A percentile compares a stretch with the other conserved stretches of the same genome.
Conservation (phyloP, 345 rosid genomes). For the Adansonia digitata region DNA sequence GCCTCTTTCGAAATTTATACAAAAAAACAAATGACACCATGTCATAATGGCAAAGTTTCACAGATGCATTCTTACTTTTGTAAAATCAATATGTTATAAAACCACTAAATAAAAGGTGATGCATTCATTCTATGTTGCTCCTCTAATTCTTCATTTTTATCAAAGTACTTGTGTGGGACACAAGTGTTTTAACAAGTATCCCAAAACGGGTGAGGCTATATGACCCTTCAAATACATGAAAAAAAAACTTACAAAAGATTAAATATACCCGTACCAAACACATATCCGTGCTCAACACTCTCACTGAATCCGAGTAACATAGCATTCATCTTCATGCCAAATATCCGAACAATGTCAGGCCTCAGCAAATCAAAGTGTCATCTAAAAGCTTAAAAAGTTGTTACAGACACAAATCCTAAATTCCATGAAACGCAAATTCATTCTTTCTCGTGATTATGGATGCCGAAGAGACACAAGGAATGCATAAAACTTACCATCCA, state of each 20-base stretch:
- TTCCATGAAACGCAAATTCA: background rate
- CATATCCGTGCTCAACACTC: too few relatives aligned
- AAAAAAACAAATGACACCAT: background rate
- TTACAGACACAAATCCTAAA: background rate
- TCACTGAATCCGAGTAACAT: background rate
- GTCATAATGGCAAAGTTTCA: background rate
- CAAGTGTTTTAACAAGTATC: too few relatives aligned
- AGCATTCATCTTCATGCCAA: background rate
- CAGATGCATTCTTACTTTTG: background rate
- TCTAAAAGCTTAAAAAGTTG: background rate
- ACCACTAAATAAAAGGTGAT: background rate
- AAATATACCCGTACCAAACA: too few relatives aligned
- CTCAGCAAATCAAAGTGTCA: background rate
- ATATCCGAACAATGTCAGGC: background rate
- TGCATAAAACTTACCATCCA: background rate
- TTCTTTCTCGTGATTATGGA: background rate
- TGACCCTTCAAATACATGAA: too few relatives aligned
- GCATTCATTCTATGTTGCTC: too few relatives aligned
- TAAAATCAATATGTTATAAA: background rate
- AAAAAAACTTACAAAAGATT: too few relatives aligned
- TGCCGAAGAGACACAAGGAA: background rate
- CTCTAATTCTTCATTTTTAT: too few relatives aligned
- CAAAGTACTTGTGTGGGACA: too few relatives aligned
- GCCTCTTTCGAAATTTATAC: background rate
- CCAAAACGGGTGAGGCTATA: too few relatives aligned